Conservation (phyloP, 1,139 yeast genomes). For the Yamadazyma epiphylla region DNA sequence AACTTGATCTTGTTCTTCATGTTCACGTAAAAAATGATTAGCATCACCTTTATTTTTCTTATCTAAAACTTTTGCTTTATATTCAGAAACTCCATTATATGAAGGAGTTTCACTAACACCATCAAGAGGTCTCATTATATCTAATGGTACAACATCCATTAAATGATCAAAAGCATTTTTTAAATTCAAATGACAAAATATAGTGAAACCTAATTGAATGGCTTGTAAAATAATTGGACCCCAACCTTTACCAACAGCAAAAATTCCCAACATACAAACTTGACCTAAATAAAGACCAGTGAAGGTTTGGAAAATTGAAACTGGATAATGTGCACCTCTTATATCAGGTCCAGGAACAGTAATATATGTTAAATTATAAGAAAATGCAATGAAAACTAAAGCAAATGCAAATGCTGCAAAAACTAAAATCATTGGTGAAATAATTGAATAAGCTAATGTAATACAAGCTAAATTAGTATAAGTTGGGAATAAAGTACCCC, state of each 20-base stretch:
- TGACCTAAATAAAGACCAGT: conserved; percentile 87
- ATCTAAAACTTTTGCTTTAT: conserved; percentile 28
- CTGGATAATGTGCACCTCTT: conserved; percentile 83
- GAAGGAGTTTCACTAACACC: conserved; percentile 67
- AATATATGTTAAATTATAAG: conserved; percentile 77
- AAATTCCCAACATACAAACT: conserved; percentile 77
- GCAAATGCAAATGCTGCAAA: conserved; percentile 70
- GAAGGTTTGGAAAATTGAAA: conserved; percentile 83
- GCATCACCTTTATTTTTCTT: conserved; percentile 5
- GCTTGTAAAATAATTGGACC: conserved; percentile 83
- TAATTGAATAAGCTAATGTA: conserved; percentile 71
- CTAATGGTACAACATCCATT: conserved; percentile 56
- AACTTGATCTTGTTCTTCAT: conserved; percentile 13
- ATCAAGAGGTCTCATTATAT: conserved; percentile 66
- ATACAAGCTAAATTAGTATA: conserved; percentile 83
- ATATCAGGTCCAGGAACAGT: conserved; percentile 58
- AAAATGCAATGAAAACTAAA: conserved; percentile 71
- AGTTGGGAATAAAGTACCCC: conserved; percentile 90
- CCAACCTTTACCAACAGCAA: conserved; percentile 92
- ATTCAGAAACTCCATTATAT: conserved; percentile 34
- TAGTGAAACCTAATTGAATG: conserved; percentile 59
- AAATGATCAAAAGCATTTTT: conserved; percentile 63
- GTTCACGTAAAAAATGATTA: conserved; percentile 1
- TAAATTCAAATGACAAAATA: conserved; percentile 60
- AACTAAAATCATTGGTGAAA: conserved; percentile 68